Conservation (phyloP, 768 basidiomycete genomes). For the Ramaria rubella region DNA sequence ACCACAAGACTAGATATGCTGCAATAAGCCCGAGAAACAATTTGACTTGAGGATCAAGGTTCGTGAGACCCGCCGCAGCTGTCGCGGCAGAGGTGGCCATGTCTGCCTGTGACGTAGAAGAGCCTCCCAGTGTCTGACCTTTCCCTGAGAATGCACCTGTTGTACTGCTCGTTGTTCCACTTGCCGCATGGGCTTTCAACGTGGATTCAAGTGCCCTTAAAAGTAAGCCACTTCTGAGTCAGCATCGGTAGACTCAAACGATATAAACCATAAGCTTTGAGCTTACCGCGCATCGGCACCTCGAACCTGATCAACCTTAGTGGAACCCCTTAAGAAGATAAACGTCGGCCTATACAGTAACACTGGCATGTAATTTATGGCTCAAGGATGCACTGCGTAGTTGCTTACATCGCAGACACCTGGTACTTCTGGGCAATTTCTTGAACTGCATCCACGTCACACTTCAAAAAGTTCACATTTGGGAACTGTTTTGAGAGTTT, state of each 20-base stretch:
- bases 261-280: background rate
- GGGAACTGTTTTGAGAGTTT: conserved; percentile 59
- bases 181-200: conserved; percentile 44
- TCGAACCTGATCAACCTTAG: conserved; percentile 62
- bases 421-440: conserved; percentile 61
- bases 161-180: conserved; percentile 26
- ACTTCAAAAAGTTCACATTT: conserved; percentile 77
- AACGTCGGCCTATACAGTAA: conserved; percentile 65
- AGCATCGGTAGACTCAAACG: background rate
- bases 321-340: conserved; percentile 61
- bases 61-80: conserved; percentile 30
- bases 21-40: conserved; percentile 55
- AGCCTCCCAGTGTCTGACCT: conserved; percentile 65
- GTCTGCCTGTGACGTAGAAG: background rate
- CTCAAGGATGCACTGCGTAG: conserved; percentile 2
- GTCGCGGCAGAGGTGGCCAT: conserved; percentile 31
- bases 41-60: conserved; percentile 62
- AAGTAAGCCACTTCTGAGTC: background rate
- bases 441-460: conserved; percentile 64
- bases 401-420: conserved; percentile 65
- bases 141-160: conserved; percentile 55
- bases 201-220: conserved; percentile 55
- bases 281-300: conserved; percentile 65
- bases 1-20: conserved; percentile 55
- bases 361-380: background rate